These are phyloP conservation scores for Yamadazyma oceani DNA, from an alignment of 1,139 yeast species.

Conservation along the genomic window DNA sequence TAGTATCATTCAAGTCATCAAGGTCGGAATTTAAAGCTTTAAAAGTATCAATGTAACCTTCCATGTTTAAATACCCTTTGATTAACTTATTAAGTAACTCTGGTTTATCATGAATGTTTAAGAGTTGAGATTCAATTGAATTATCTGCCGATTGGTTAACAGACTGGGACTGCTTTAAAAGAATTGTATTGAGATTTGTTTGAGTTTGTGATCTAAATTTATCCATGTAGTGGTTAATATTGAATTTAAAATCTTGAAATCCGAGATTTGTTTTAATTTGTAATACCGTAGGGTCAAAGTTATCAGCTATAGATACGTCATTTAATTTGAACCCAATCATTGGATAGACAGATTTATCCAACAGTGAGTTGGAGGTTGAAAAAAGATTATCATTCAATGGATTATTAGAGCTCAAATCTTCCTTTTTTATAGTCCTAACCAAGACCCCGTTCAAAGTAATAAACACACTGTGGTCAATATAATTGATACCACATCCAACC, in stretches of 20 bases:
- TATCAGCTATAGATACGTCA: constrained; percentile 18
- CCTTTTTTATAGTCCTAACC: constrained; percentile 31
- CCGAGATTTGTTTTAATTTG: constrained; percentile 72
- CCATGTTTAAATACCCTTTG: constrained; percentile 67
- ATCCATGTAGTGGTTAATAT: constrained; percentile 65
- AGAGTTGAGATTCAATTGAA: constrained; percentile 22
- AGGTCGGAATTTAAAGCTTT: constrained; percentile 51
- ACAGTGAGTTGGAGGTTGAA: constrained; percentile 16
- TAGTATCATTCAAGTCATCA: constrained; percentile 38
- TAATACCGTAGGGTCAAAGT: constrained; percentile 16
- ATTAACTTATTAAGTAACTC: constrained; percentile 55
- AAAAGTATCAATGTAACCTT: constrained; percentile 70
- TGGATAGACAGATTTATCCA: constrained; percentile 33
- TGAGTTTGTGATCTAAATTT: constrained; percentile 33
- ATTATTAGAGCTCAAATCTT: constrained; percentile 29
- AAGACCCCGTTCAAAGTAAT: constrained; percentile 80
- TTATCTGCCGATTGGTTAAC: not conserved
- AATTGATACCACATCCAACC: constrained; percentile 85
- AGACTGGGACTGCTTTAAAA: constrained; percentile 20
- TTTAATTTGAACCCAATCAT: constrained; percentile 42
- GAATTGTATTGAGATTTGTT: constrained; percentile 19
- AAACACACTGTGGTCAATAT: constrained; percentile 60
- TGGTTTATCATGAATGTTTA: constrained; percentile 29
- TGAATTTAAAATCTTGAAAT: constrained; percentile 61
- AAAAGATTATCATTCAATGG: constrained; percentile 31